These are phyloP conservation scores for Rhizopus sp. DNA, from an alignment of 371 early-diverging fungal genomes.

Conservation along the genomic window DNA sequence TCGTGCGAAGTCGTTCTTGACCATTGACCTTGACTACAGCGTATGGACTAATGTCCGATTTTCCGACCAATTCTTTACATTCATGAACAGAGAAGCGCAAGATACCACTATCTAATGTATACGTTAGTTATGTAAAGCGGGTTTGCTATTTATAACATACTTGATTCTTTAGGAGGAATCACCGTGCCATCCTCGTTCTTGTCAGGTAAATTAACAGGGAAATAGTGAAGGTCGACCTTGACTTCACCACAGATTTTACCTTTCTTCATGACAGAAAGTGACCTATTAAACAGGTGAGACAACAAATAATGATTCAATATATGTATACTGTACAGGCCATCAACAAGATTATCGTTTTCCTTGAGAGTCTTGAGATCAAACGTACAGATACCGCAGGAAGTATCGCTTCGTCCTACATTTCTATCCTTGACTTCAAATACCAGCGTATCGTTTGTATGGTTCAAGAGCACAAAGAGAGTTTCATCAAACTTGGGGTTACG, in stretches of 20 bases:
- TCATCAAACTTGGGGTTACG: slow-evolving; percentile 50
- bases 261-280: slow-evolving; percentile 37
- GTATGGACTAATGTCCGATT: slow-evolving; percentile 45
- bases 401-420: slow-evolving; percentile 45
- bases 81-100: slow-evolving; percentile 57
- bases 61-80: slow-evolving; percentile 49
- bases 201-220: slow-evolving; percentile 38
- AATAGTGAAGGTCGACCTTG: slow-evolving; percentile 46
- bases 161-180: slow-evolving; percentile 43
- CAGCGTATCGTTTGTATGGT: slow-evolving; percentile 35
- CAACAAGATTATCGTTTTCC: slow-evolving; percentile 38
- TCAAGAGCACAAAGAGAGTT: slow-evolving; percentile 45
- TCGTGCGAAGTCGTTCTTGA: slow-evolving; percentile 38
- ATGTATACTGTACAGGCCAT: slow-evolving; percentile 28
- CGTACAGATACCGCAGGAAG: slow-evolving; percentile 50
- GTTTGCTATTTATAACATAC: slow-evolving; percentile 28
- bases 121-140: background rate
- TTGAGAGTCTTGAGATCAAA: slow-evolving; percentile 59
- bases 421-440: slow-evolving; percentile 49
- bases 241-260: slow-evolving; percentile 51
- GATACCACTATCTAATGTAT: slow-evolving; percentile 49
- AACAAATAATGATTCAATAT: slow-evolving; percentile 6
- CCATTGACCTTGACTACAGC: slow-evolving; percentile 49
- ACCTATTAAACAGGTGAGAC: slow-evolving; percentile 11
- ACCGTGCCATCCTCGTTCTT: slow-evolving; percentile 52